phyloP scores from a whole-genome alignment of 2,329 filamentous ascomycete species.

The Ophiostoma sp. region DNA sequence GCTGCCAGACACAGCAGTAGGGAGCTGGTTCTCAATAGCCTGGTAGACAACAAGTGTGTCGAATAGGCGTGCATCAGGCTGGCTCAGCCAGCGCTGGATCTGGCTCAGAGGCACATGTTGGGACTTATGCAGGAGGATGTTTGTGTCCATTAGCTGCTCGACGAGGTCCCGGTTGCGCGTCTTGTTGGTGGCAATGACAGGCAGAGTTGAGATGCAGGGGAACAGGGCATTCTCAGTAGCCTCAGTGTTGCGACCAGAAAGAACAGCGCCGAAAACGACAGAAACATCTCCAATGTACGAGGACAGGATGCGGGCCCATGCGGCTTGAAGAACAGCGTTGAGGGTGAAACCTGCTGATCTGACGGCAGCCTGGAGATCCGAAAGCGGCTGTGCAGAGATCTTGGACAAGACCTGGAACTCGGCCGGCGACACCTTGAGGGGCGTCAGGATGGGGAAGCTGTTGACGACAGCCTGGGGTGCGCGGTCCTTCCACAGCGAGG shows the following conservation, averaged over 20 bases:
- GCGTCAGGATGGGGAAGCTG: slow-evolving; percentile 71
- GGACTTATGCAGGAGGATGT: slow-evolving; percentile 58
- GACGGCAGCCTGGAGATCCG: slow-evolving; percentile 52
- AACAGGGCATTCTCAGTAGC: slow-evolving; percentile 58
- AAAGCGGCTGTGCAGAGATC: slow-evolving; percentile 38
- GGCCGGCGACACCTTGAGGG: slow-evolving; percentile 44
- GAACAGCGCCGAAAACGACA: slow-evolving; percentile 72
- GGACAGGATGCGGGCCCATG: slow-evolving; percentile 71
- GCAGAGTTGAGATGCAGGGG: slow-evolving; percentile 77
- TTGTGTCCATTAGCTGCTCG: slow-evolving; percentile 58
- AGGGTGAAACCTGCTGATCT: slow-evolving; percentile 60
- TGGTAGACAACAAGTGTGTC: slow-evolving; percentile 85
- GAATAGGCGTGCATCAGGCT: slow-evolving; percentile 61
- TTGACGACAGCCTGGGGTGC: slow-evolving; percentile 53
- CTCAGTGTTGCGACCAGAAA: slow-evolving; percentile 66
- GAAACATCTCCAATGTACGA: slow-evolving; percentile 69
- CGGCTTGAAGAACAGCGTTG: slow-evolving; percentile 68
- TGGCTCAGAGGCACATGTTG: slow-evolving; percentile 66
- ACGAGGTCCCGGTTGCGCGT: slow-evolving; percentile 55
- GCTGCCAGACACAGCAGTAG: not conserved
- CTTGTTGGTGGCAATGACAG: slow-evolving; percentile 56
- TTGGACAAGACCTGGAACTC: slow-evolving; percentile 32
- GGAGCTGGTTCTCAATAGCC: slow-evolving; percentile 40
- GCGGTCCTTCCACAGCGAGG: slow-evolving; percentile 58
- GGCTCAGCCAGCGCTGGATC: slow-evolving; percentile 67